Conservation (phyloP, 2,329 filamentous ascomycete genomes). For the Diplodia sapinea region DNA sequence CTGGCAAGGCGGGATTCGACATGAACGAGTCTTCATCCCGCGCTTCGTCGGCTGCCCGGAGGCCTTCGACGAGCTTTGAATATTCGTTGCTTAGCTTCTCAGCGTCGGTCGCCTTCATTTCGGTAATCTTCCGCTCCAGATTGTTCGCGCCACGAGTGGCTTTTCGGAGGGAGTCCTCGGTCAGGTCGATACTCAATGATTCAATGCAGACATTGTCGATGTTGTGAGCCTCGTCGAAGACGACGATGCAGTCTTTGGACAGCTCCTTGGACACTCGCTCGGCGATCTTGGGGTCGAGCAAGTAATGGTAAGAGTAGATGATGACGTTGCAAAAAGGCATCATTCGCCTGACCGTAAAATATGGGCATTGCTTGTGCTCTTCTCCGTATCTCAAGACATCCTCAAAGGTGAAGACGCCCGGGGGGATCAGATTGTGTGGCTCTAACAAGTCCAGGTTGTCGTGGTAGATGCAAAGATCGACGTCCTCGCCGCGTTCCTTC, state of each 20-base stretch:
- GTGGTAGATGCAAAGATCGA: slow-evolving; percentile 94
- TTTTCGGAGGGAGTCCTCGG: slow-evolving; percentile 90
- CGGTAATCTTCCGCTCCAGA: slow-evolving; percentile 84
- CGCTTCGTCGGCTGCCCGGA: slow-evolving; percentile 86
- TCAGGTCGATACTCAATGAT: slow-evolving; percentile 93
- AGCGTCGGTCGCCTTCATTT: slow-evolving; percentile 96
- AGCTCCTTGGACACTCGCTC: slow-evolving; percentile 93
- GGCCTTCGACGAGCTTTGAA: slow-evolving; percentile 88
- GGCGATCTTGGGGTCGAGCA: slow-evolving; percentile 96
- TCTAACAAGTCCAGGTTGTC: slow-evolving; percentile 97
- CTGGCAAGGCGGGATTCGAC: slow-evolving; percentile 91
- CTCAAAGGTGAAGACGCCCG: slow-evolving; percentile 95
- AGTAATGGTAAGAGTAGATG: slow-evolving; percentile 98
- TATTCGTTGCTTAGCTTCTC: slow-evolving; percentile 96
- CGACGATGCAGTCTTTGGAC: slow-evolving; percentile 97
- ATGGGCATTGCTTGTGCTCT: slow-evolving; percentile 94
- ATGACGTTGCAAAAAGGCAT: slow-evolving; percentile 99
- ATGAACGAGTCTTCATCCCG: slow-evolving; percentile 95
- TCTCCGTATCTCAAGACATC: slow-evolving; percentile 88
- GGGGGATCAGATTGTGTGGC: slow-evolving; percentile 90
- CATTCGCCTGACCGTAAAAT: slow-evolving; percentile 95
- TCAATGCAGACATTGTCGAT: slow-evolving; percentile 99
- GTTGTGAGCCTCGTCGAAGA: slow-evolving; percentile 98
- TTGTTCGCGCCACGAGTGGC: slow-evolving; percentile 90
- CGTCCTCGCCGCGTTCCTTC: slow-evolving; percentile 91